These are phyloP conservation scores for Scleroderma citrinum DNA, from an alignment of 768 basidiomycete species.

Conservation along the genomic window DNA sequence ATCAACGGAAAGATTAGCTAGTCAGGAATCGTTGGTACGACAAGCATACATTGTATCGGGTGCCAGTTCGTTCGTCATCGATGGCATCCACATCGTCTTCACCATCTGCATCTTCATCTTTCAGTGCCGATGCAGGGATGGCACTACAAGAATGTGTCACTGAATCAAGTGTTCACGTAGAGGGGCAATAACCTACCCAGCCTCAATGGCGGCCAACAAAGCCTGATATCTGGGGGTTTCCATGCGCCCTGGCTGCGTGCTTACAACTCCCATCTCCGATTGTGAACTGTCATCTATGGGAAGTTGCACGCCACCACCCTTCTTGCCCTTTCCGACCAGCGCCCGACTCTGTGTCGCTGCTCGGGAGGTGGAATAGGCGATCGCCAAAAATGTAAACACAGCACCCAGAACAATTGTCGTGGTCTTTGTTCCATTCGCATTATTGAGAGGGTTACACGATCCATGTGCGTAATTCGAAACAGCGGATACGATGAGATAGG, in stretches of 20 bases:
- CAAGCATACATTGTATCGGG: conserved; percentile 81
- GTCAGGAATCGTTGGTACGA: background rate
- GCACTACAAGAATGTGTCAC: conserved; percentile 42
- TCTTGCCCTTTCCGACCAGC: conserved; percentile 69
- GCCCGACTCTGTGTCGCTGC: conserved; percentile 95
- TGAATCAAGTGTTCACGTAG: background rate
- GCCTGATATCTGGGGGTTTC: conserved; percentile 93
- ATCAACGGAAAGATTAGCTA: background rate
- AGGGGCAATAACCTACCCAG: conserved; percentile 55
- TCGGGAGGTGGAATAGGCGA: conserved; percentile 93
- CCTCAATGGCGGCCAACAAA: conserved; percentile 90
- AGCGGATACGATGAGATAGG: conserved; percentile 91
- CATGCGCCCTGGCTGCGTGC: conserved; percentile 73
- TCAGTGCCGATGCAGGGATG: conserved; percentile 86
- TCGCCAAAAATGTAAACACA: conserved; percentile 94
- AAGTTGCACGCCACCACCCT: conserved; percentile 57
- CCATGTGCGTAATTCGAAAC: conserved; percentile 87
- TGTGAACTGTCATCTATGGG: conserved; percentile 48
- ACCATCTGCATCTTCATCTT: conserved; percentile 70
- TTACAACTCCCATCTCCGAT: conserved; percentile 73
- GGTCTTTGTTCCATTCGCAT: conserved; percentile 63
- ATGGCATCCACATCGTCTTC: conserved; percentile 69
- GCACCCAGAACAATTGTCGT: conserved; percentile 89
- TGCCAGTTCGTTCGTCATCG: conserved; percentile 92
- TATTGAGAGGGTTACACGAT: conserved; percentile 84